phyloP scores from a whole-genome alignment of 805 yeast genomes.

The Kazachstania kunashirensis region DNA sequence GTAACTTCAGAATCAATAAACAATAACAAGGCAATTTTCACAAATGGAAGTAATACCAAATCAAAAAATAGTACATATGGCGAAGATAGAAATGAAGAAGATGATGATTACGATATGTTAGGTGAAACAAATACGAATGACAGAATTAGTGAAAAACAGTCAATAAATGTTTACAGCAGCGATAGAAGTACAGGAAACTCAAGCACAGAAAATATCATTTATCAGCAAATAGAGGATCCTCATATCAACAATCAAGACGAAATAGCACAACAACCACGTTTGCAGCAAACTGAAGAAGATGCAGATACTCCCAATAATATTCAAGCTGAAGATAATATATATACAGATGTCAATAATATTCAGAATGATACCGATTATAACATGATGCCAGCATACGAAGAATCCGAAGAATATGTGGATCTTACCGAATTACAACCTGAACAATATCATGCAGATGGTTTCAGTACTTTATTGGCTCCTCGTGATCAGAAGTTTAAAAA shows the following conservation, averaged over 20 bases:
- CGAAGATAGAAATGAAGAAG: slow-evolving; percentile 10
- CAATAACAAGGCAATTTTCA: too few relatives aligned
- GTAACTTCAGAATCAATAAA: not conserved
- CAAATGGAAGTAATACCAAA: not conserved
- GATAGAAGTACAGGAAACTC: slow-evolving; percentile 25
- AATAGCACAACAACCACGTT: not conserved
- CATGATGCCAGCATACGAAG: slow-evolving; percentile 8
- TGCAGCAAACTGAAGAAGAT: not conserved
- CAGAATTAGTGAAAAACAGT: slow-evolving; percentile 14
- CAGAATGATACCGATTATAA: slow-evolving; percentile 8
- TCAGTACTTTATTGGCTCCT: slow-evolving; percentile 54
- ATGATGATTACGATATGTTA: slow-evolving; percentile 12
- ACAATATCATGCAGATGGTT: slow-evolving; percentile 57
- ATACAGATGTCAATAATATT: slow-evolving; percentile 1
- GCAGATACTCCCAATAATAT: slow-evolving; percentile 3
- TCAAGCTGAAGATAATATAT: slow-evolving; percentile 1
- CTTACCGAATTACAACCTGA: slow-evolving; percentile 60
- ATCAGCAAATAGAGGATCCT: slow-evolving; percentile 6
- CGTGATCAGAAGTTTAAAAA: slow-evolving; percentile 37
- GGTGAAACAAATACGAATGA: not conserved
- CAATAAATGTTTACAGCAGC: slow-evolving; percentile 17
- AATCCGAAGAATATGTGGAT: slow-evolving; percentile 39
- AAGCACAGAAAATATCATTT: slow-evolving; percentile 4
- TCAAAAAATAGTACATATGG: not conserved
- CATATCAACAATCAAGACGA: slow-evolving; percentile 4